Conservation (phyloP, 768 basidiomycete genomes). For the Cantharellus cinnabarinus region DNA sequence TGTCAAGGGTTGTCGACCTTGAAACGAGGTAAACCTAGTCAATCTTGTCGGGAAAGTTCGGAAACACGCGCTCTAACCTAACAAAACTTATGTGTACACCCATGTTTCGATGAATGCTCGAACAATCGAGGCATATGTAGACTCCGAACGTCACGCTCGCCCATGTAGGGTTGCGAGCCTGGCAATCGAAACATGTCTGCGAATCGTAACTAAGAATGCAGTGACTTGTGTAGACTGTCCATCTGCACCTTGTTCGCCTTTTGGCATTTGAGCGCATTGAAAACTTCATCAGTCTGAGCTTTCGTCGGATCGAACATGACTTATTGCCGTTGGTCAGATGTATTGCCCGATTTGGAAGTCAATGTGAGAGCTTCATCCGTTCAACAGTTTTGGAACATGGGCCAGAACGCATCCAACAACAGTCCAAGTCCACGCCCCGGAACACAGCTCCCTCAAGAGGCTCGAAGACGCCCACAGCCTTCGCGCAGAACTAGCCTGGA, state of each 20-base stretch:
- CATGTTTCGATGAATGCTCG: conserved; percentile 84
- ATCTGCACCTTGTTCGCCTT: conserved; percentile 64
- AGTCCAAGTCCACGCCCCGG: no score
- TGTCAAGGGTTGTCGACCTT: conserved; percentile 92
- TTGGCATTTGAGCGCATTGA: conserved; percentile 60
- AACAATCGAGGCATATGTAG: conserved; percentile 96
- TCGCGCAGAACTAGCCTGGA: conserved; percentile 1
- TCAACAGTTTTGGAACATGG: no score
- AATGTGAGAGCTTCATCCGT: no score
- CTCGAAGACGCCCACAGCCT: neutral
- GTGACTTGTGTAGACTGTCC: neutral
- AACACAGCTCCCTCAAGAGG: neutral
- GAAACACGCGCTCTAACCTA: conserved; percentile 31
- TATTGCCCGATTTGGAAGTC: no score
- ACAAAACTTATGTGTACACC: conserved; percentile 98
- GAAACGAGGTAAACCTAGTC: neutral
- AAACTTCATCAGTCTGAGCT: conserved; percentile 70
- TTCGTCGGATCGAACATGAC: conserved; percentile 22
- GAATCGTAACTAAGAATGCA: conserved; percentile 5
- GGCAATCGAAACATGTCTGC: conserved; percentile 84
- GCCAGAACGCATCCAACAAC: no score
- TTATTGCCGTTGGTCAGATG: neutral
- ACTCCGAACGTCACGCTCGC: conserved; percentile 90
- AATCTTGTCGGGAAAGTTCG: neutral
- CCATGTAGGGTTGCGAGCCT: conserved; percentile 94